Evolutionary conservation across 2,329 filamentous ascomycete genomes (phyloP).

Genomic region (Exophiala mesophila): DNA sequence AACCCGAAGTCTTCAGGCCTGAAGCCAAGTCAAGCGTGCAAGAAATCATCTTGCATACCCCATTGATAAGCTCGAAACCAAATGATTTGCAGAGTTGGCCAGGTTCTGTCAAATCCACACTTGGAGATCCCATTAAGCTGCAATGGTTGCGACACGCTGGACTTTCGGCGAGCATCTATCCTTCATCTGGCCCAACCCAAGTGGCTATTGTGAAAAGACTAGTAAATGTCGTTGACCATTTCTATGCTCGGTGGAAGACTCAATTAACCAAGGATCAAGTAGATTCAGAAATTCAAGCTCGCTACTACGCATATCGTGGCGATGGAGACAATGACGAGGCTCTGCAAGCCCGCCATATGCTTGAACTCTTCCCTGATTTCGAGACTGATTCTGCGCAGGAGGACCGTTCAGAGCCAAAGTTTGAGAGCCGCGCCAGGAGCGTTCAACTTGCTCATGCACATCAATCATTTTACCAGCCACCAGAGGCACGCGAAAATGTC

Average conservation of each 20-base stretch:
- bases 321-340: constrained; percentile 71
- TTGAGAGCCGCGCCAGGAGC: constrained; percentile 52
- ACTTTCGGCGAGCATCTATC: constrained; percentile 3
- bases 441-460: constrained; percentile 60
- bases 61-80: constrained; percentile 34
- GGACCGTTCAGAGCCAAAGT: constrained; percentile 28
- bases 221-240: constrained; percentile 52
- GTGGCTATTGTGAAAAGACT: constrained; percentile 3
- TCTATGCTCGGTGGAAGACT: constrained; percentile 76
- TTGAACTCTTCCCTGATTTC: constrained; percentile 60
- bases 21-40: constrained; percentile 23
- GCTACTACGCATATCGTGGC: constrained; percentile 79
- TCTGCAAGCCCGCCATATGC: constrained; percentile 67
- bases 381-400: constrained; percentile 10
- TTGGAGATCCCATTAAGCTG: constrained; percentile 1
- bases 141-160: constrained; percentile 16
- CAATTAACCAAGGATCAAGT: constrained; percentile 72
- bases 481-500: constrained; percentile 31
- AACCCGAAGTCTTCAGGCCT: constrained; percentile 21
- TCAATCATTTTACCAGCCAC: constrained; percentile 37
- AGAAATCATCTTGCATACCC: constrained; percentile 34
- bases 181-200: background rate
- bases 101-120: background rate
- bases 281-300: constrained; percentile 66
- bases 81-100: constrained; percentile 9